Conservation (phyloP, 1,284 basidiomycete species). For the Irpex sp. region DNA sequence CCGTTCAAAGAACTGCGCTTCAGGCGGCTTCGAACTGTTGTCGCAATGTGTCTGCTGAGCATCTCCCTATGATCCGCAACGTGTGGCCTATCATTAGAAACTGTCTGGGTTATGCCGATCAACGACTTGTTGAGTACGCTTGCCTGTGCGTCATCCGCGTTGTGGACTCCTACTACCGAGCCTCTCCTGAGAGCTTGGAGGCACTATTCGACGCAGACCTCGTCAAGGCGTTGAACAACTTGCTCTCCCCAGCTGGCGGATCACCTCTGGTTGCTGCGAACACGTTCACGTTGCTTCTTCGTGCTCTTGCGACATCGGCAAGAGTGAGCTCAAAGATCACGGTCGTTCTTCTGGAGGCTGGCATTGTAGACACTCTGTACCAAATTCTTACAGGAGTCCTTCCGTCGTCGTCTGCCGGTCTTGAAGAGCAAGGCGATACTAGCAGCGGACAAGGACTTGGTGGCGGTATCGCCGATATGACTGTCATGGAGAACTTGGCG, state of each 20-base stretch:
- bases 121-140: slow-evolving; percentile 90
- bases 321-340: slow-evolving; percentile 86
- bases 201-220: slow-evolving; percentile 80
- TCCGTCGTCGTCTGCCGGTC: slow-evolving; percentile 57
- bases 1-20: slow-evolving; percentile 93
- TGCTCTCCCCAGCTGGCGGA: slow-evolving; percentile 84
- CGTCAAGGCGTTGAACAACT: slow-evolving; percentile 78
- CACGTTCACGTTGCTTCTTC: slow-evolving; percentile 87
- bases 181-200: slow-evolving; percentile 82
- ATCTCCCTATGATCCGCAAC: slow-evolving; percentile 83
- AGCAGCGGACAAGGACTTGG: slow-evolving; percentile 70
- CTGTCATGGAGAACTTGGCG: slow-evolving; percentile 95
- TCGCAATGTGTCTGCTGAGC: slow-evolving; percentile 82
- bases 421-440: slow-evolving; percentile 63
- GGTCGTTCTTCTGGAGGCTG: slow-evolving; percentile 81
- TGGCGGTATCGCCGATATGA: slow-evolving; percentile 90
- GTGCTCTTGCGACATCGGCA: slow-evolving; percentile 82
- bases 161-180: slow-evolving; percentile 85
- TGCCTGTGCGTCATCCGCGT: slow-evolving; percentile 91
- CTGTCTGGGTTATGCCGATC: slow-evolving; percentile 87
- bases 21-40: slow-evolving; percentile 96
- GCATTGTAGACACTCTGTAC: slow-evolving; percentile 87
- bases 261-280: slow-evolving; percentile 79
- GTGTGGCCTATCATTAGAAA: slow-evolving; percentile 92
- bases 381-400: slow-evolving; percentile 91